Evolutionary conservation across 1,139 yeast species (phyloP), one percentile per base, ranked within the genome.

Genomic region (Candida tetrigidarum): DNA sequence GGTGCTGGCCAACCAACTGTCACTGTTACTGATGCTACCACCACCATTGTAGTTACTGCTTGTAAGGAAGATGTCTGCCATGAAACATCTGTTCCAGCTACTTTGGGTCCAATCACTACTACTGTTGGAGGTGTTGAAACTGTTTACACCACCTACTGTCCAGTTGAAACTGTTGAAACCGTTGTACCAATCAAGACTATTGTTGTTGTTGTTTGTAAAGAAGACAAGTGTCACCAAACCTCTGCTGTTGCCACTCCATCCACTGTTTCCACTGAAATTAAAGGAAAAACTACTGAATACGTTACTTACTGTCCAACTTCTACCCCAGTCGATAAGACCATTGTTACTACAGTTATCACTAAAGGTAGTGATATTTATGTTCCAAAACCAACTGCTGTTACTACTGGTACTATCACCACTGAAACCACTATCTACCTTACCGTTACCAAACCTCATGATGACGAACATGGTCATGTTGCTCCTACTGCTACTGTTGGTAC

Each of bases 121-220:
- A 42, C 45, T 15, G 30, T 33, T 16, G 43, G 43, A n/a, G 41
- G 37, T 5, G 38, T 38, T 22, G 42, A 45, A 30, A 48, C 50
- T 44, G 38, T 50, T 41, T 41, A 54, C 35, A 51, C 57, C 43
- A 51, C 54, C 43, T 58, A 48, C 50, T 57, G 54, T 56, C 59
- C 56, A 39, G 58, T 58, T 33, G 50, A 41, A 26, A 54, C 60
- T 39, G 58, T 58, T 33, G 50, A 41, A 26, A 53, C 60, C 27
- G 50, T 50, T 19, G 48, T 46, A 42, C 47, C 54, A 11, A 54
- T 56, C 34, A 50, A 51, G 19, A 32, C 48, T 23, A 41, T 59
- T 41, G 57, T 83, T 59, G 67, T 78, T 65, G 77, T 82, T 48
- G 68, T 76, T 44, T 78, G 84, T 66, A 56, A 63, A 36, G 59